phyloP scores from a whole-genome alignment of 2,329 filamentous ascomycete species.

The Teratosphaeria zuluensis region DNA sequence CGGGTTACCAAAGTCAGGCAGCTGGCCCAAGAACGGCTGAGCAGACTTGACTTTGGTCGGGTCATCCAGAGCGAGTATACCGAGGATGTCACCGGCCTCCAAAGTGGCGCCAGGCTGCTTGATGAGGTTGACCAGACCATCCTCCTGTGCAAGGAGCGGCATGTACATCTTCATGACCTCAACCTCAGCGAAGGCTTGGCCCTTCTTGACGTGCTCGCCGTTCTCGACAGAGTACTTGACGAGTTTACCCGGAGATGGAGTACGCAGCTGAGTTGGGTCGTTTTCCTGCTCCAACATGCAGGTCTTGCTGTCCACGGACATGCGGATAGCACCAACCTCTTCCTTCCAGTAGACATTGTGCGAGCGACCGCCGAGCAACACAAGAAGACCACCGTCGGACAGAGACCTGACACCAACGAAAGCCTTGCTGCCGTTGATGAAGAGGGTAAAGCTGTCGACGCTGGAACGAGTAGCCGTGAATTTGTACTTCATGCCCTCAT shows the following conservation, averaged over 20 bases:
- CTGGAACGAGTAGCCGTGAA: constrained; percentile 94
- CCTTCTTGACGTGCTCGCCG: constrained; percentile 82
- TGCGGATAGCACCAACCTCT: constrained; percentile 86
- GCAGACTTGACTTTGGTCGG: constrained; percentile 94
- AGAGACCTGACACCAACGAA: constrained; percentile 85
- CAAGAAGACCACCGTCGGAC: constrained; percentile 84
- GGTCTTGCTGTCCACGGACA: constrained; percentile 97
- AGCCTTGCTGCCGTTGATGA: constrained; percentile 98
- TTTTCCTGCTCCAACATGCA: constrained; percentile 98
- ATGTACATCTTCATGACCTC: constrained; percentile 99
- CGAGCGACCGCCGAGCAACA: constrained; percentile 82
- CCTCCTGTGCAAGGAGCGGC: constrained; percentile 89
- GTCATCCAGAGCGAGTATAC: constrained; percentile 90
- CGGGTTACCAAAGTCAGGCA: constrained; percentile 77
- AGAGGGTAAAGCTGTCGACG: constrained; percentile 88
- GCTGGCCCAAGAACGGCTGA: constrained; percentile 81
- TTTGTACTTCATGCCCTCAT: constrained; percentile 92
- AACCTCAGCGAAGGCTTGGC: constrained; percentile 89
- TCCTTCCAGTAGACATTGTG: constrained; percentile 99
- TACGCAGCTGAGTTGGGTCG: constrained; percentile 91
- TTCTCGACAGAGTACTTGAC: constrained; percentile 98
- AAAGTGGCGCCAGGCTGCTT: constrained; percentile 98
- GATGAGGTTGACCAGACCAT: constrained; percentile 93
- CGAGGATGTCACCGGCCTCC: constrained; percentile 96
- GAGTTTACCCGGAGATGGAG: constrained; percentile 90